These are phyloP conservation scores for Plasmopara muralis DNA, from an alignment of 352 stramenopile species.

Conservation along the genomic window DNA sequence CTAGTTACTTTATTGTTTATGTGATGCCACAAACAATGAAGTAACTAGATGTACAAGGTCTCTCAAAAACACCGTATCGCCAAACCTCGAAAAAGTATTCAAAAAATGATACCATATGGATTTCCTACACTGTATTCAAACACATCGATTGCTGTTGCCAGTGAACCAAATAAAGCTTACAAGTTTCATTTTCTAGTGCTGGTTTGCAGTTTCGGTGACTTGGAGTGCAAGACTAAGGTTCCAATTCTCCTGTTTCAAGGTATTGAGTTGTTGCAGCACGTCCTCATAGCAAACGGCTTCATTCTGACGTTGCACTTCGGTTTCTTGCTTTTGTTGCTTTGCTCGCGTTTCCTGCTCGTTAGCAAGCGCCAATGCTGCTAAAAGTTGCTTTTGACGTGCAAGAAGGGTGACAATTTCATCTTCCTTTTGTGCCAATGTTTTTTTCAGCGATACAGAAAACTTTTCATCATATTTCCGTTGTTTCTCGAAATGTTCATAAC, in stretches of 20 bases:
- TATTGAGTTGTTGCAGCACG: slow-evolving; percentile 45
- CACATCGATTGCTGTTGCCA: no score
- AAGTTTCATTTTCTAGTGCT: background rate
- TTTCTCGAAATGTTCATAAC: slow-evolving; percentile 16
- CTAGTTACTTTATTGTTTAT: no score
- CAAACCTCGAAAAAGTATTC: no score
- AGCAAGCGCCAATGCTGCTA: slow-evolving; percentile 46
- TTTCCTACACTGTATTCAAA: no score
- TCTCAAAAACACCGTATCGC: no score
- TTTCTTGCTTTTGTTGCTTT: slow-evolving; percentile 40
- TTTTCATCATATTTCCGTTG: slow-evolving; percentile 15
- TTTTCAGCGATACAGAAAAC: slow-evolving; percentile 19
- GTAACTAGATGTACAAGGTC: no score
- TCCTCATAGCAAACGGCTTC: slow-evolving; percentile 38
- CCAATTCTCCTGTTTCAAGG: slow-evolving; percentile 66
- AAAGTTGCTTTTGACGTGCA: slow-evolving; percentile 23
- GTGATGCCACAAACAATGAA: no score
- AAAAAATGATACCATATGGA: no score
- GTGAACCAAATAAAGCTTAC: no score
- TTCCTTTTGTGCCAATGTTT: slow-evolving; percentile 33
- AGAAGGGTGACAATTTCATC: slow-evolving; percentile 31
- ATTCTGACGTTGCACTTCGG: slow-evolving; percentile 26
- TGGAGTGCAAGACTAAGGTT: slow-evolving; percentile 54
- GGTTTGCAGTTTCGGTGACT: slow-evolving; percentile 36
- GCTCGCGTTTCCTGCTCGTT: slow-evolving; percentile 76